Conservation (phyloP, 352 stramenopile genomes). For the Elongisporangium undulatum region DNA sequence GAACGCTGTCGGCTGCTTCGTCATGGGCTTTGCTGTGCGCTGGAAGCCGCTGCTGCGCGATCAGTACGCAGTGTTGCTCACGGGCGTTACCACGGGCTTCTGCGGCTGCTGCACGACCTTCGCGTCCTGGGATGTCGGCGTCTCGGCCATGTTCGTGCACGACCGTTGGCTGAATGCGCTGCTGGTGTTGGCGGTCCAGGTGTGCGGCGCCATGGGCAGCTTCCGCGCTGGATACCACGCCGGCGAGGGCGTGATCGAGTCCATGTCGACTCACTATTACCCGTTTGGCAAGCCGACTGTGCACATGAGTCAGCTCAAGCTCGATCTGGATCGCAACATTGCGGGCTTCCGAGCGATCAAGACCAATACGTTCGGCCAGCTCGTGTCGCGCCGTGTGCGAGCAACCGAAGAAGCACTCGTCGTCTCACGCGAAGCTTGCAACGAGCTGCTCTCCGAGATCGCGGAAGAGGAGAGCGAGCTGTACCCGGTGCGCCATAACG, state of each 20-base stretch:
- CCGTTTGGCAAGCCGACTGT: slow-evolving; percentile 43
- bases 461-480: slow-evolving; percentile 43
- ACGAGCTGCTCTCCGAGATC: slow-evolving; percentile 37
- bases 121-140: slow-evolving; percentile 49
- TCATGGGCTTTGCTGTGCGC: slow-evolving; percentile 48
- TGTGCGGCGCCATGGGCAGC: slow-evolving; percentile 33
- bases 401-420: slow-evolving; percentile 40
- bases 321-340: slow-evolving; percentile 48
- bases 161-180: slow-evolving; percentile 42
- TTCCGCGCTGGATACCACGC: slow-evolving; percentile 41
- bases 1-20: slow-evolving; percentile 57
- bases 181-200: slow-evolving; percentile 40
- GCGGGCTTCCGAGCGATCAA: slow-evolving; percentile 35
- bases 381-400: slow-evolving; percentile 31
- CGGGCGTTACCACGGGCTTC: slow-evolving; percentile 59
- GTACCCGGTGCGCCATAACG: slow-evolving; percentile 28
- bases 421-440: slow-evolving; percentile 32
- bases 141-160: slow-evolving; percentile 43
- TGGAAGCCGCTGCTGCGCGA: slow-evolving; percentile 38
- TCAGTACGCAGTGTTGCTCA: slow-evolving; percentile 44
- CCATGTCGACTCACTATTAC: slow-evolving; percentile 32
- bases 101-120: slow-evolving; percentile 70
- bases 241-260: slow-evolving; percentile 36
- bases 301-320: slow-evolving; percentile 42
- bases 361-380: slow-evolving; percentile 36